Conservation (phyloP, 1,284 basidiomycete species). For the Ustilago trichophora region DNA sequence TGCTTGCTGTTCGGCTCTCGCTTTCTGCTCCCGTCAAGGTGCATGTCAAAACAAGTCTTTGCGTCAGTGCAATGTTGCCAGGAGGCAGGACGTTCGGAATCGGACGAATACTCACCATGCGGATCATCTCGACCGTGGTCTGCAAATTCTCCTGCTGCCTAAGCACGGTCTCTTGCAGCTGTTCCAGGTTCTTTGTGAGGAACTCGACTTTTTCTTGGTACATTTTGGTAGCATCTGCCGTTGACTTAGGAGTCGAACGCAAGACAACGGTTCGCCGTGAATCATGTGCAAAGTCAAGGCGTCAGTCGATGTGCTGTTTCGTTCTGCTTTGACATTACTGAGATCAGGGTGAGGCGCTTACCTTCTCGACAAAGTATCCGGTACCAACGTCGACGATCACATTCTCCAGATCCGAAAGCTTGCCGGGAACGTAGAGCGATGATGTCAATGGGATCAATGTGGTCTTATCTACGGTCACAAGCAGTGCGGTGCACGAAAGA, state of each 20-base stretch:
- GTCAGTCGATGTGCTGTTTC: too few relatives aligned
- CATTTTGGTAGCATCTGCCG: constrained; percentile 55
- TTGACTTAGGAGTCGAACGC: too few relatives aligned
- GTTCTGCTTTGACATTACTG: too few relatives aligned
- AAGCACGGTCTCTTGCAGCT: constrained; percentile 62
- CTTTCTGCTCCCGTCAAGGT: constrained; percentile 23
- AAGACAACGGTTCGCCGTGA: too few relatives aligned
- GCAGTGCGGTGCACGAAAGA: too few relatives aligned
- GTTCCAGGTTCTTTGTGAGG: constrained; percentile 59
- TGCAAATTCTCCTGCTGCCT: constrained; percentile 64
- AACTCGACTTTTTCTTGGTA: constrained; percentile 61
- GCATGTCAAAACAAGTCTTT: not conserved
- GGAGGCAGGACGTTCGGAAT: too few relatives aligned
- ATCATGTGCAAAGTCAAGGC: too few relatives aligned
- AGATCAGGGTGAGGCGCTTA: constrained; percentile 68
- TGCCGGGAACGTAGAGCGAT: constrained; percentile 93
- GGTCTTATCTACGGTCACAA: constrained; percentile 83
- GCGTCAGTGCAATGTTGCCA: not conserved
- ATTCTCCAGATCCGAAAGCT: constrained; percentile 80
- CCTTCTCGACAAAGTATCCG: constrained; percentile 95
- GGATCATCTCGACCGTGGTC: constrained; percentile 60
- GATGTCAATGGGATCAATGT: constrained; percentile 91
- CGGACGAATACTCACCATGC: constrained; percentile 48
- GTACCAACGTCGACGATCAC: constrained; percentile 96
- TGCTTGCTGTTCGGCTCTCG: constrained; percentile 35